Percentiles rank a stretch among this genome's conserved stretches.
Evolutionary conservation across 805 yeast genomes (phyloP).

Genomic region (Barnettozyma vustinii): DNA sequence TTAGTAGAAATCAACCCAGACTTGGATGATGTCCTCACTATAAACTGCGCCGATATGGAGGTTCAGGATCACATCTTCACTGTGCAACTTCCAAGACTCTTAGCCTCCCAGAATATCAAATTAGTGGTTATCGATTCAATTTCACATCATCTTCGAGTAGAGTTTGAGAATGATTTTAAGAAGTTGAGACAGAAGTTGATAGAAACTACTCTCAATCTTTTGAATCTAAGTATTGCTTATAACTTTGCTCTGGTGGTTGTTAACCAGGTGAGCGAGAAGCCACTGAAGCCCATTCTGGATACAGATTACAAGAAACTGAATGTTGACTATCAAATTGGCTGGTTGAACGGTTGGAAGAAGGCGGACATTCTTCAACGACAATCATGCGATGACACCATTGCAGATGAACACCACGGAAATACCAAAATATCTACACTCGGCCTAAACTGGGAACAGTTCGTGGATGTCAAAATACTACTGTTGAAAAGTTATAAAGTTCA

Average conservation of each 20-base stretch:
- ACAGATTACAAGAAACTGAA: conserved; percentile 26
- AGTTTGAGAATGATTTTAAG: conserved; percentile 37
- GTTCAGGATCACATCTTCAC: conserved; percentile 66
- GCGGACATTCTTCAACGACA: conserved; percentile 32
- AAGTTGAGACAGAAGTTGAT: conserved; percentile 38
- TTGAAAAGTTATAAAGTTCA: conserved; percentile 34
- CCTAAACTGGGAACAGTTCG: conserved; percentile 44
- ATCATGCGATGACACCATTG: neutral
- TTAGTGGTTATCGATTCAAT: conserved; percentile 75
- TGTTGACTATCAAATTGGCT: conserved; percentile 63
- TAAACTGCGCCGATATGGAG: conserved; percentile 62
- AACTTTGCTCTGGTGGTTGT: conserved; percentile 62
- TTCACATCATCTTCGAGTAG: conserved; percentile 73
- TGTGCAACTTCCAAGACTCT: conserved; percentile 61
- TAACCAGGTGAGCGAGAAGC: conserved; percentile 75
- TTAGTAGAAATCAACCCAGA: conserved; percentile 41
- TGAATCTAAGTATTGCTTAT: conserved; percentile 40
- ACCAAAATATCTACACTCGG: conserved; percentile 51
- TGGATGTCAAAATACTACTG: conserved; percentile 45
- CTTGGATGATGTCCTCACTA: conserved; percentile 41
- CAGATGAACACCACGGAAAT: conserved; percentile 19
- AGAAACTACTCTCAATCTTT: conserved; percentile 41
- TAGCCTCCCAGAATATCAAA: conserved; percentile 38
- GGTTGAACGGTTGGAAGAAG: conserved; percentile 72
- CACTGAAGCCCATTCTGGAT: conserved; percentile 23